phyloP scores from a whole-genome alignment of 768 basidiomycete genomes.

The Boletus bicolor region DNA sequence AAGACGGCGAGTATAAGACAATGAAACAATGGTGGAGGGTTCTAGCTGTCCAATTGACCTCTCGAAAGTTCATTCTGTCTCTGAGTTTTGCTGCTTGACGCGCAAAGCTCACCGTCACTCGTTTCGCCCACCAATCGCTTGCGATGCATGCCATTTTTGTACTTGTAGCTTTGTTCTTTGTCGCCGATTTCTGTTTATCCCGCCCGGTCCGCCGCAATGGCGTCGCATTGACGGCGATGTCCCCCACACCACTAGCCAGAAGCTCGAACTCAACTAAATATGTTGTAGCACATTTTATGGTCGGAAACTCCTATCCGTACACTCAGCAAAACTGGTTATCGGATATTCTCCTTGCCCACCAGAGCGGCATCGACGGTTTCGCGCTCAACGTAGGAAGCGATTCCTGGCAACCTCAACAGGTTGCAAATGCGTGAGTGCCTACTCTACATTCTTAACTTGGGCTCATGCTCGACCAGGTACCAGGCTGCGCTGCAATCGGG shows the following conservation, averaged over 20 bases:
- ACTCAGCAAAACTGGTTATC: slow-evolving; percentile 40
- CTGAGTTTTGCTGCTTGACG: slow-evolving; percentile 15
- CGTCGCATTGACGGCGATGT: neutral
- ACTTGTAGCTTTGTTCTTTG: slow-evolving; percentile 10
- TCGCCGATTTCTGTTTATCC: slow-evolving; percentile 5
- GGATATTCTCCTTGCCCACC: slow-evolving; percentile 54
- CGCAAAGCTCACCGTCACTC: slow-evolving; percentile 13
- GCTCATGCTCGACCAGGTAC: slow-evolving; percentile 40
- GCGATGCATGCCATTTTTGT: slow-evolving; percentile 15
- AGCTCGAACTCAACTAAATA: slow-evolving; percentile 34
- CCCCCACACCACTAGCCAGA: slow-evolving; percentile 1
- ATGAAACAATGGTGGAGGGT: neutral
- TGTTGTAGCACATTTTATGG: slow-evolving; percentile 59
- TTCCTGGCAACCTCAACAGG: slow-evolving; percentile 57
- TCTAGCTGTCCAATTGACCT: neutral
- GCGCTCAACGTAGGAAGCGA: slow-evolving; percentile 69
- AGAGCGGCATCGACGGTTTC: slow-evolving; percentile 64
- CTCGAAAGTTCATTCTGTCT: neutral
- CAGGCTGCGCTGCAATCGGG: slow-evolving; percentile 50
- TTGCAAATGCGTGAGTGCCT: slow-evolving; percentile 56
- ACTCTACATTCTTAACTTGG: slow-evolving; percentile 4
- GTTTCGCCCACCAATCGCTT: slow-evolving; percentile 15
- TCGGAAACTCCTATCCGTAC: slow-evolving; percentile 67
- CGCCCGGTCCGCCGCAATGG: slow-evolving; percentile 14
- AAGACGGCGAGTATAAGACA: slow-evolving; percentile 12